Percentiles rank a stretch among this genome's conserved stretches.
Evolutionary conservation across 768 basidiomycete genomes (phyloP).

Genomic region (Amanita subjunquillea): DNA sequence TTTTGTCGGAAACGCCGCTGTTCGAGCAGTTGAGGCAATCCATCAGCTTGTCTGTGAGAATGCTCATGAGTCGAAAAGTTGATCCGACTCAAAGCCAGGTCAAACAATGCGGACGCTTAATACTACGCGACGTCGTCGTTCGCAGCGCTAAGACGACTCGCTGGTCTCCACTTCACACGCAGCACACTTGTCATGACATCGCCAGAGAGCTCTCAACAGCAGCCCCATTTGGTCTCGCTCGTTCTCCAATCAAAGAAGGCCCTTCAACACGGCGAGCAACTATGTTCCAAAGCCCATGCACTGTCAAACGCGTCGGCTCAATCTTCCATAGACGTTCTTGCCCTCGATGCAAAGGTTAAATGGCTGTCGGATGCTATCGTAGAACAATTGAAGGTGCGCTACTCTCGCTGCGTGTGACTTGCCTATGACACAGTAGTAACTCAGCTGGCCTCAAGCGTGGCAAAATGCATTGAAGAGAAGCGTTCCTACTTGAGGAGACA

Average conservation of each 20-base stretch:
- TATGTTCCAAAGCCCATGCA: constrained; percentile 58
- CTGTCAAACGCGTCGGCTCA: constrained; percentile 60
- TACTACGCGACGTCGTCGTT: background rate
- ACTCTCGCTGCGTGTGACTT: background rate
- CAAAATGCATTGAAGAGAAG: constrained; percentile 67
- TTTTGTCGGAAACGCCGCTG: too few species aligned
- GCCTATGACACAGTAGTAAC: background rate
- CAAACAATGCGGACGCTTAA: background rate
- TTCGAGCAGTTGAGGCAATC: too few species aligned
- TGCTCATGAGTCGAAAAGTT: too few species aligned
- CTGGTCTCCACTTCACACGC: background rate
- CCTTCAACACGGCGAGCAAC: constrained; percentile 64
- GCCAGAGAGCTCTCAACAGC: constrained; percentile 19
- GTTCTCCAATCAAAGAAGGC: constrained; percentile 79
- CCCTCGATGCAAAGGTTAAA: constrained; percentile 68
- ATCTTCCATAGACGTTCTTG: constrained; percentile 59
- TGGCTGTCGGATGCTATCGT: constrained; percentile 69
- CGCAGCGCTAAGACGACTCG: background rate
- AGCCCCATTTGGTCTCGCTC: constrained; percentile 62
- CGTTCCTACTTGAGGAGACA: constrained; percentile 48
- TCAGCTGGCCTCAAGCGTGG: constrained; percentile 58
- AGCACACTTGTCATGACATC: background rate
- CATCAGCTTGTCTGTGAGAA: too few species aligned
- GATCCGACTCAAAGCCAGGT: background rate
- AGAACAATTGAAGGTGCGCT: constrained; percentile 63